Evolutionary conservation across 163 green algal genomes (phyloP).

Genomic region (Volvox carteri): DNA sequence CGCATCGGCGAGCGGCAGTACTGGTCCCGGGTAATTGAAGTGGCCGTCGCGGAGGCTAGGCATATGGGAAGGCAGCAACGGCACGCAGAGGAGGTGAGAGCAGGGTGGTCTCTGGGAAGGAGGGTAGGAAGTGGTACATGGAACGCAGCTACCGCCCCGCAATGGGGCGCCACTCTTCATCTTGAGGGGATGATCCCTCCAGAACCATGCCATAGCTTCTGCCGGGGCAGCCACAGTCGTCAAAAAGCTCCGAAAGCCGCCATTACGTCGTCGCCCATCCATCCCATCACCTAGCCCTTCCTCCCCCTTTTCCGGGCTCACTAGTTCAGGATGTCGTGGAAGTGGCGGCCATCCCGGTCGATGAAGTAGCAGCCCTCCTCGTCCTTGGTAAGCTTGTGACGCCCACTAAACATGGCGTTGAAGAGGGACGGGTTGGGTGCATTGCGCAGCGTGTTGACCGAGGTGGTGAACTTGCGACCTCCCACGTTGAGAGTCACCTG

Average conservation of each 20-base stretch:
- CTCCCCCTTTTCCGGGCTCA: neutral
- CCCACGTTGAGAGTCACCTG: conserved; percentile 82
- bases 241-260: too few species aligned
- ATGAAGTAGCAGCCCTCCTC: conserved; percentile 73
- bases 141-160: too few species aligned
- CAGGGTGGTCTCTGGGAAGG: neutral
- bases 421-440: conserved; percentile 77
- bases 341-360: conserved; percentile 80
- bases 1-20: neutral
- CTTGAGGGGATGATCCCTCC: neutral
- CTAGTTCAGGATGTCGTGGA: conserved; percentile 83
- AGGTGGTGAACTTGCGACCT: conserved; percentile 78
- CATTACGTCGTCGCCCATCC: too few species aligned
- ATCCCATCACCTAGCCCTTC: neutral
- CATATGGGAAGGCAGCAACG: neutral
- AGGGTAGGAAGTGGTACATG: too few species aligned
- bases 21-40: conserved; percentile 69
- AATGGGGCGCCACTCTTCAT: too few species aligned
- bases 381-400: conserved; percentile 71
- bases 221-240: neutral
- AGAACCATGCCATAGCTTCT: neutral
- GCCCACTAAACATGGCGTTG: conserved; percentile 82
- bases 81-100: neutral
- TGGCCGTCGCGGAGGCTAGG: conserved; percentile 65
- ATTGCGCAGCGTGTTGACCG: conserved; percentile 76